Conservation (phyloP, 352 stramenopile species). For the Phytophthora macrochlamydospora region DNA sequence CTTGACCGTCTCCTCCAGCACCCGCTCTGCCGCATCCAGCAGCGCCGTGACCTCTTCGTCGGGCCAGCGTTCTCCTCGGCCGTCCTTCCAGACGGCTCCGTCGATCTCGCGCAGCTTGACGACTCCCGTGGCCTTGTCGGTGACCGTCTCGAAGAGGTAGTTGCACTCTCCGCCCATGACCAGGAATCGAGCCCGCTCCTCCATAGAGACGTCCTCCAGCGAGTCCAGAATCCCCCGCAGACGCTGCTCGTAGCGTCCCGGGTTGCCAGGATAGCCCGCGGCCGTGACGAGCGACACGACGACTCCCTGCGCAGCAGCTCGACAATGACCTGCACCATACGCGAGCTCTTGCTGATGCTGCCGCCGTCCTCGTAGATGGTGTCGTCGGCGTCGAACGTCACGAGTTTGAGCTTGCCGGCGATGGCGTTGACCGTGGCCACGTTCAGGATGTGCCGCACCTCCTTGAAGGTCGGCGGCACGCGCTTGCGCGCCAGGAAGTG, state of each 20-base stretch:
- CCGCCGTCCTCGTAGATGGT: conserved; percentile 89
- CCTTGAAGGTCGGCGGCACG: conserved; percentile 85
- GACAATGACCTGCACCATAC: conserved; percentile 78
- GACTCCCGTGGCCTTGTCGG: conserved; percentile 38
- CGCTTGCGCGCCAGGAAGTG: conserved; percentile 80
- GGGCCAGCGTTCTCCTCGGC: conserved; percentile 87
- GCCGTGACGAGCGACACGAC: conserved; percentile 87
- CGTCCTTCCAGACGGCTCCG: conserved; percentile 75
- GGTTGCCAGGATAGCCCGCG: conserved; percentile 76
- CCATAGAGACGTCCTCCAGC: conserved; percentile 48
- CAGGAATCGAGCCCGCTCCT: conserved; percentile 74
- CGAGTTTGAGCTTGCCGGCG: conserved; percentile 73
- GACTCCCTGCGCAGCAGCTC: conserved; percentile 69
- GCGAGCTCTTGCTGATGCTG: conserved; percentile 64
- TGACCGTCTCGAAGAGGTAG: conserved; percentile 90
- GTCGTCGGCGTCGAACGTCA: conserved; percentile 88
- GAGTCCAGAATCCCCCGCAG: conserved; percentile 80
- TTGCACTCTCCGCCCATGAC: conserved; percentile 98
- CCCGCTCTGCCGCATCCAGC: conserved; percentile 83
- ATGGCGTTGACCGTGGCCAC: conserved; percentile 79
- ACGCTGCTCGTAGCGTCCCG: conserved; percentile 72
- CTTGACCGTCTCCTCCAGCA: conserved; percentile 73
- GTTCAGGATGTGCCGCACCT: conserved; percentile 87
- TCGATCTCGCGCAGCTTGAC: conserved; percentile 74
- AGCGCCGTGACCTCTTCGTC: conserved; percentile 80